Percentiles rank a stretch among this genome's conserved stretches.
These are phyloP conservation scores for Xylaria sp. DNA, from an alignment of 2,329 filamentous ascomycete species.

Conservation along the genomic window DNA sequence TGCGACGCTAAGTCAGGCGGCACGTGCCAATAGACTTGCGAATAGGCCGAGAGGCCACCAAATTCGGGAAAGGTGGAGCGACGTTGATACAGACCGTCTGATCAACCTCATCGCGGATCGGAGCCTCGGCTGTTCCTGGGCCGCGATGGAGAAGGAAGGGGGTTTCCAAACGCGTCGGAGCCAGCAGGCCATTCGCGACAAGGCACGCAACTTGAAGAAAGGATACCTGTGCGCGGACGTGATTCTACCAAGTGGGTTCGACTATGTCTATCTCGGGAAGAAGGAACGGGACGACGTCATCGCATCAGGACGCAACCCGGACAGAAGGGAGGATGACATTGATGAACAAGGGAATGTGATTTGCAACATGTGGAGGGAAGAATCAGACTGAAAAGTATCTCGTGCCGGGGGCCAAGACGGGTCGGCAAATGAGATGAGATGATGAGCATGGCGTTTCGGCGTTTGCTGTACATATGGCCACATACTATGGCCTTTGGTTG, in stretches of 20 bases:
- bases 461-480: constrained; percentile 6
- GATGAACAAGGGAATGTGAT: constrained; percentile 53
- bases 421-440: neutral
- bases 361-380: constrained; percentile 49
- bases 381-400: neutral
- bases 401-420: neutral
- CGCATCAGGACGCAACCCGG: constrained; percentile 60
- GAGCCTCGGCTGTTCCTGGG: constrained; percentile 54
- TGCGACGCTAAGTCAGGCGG: constrained; percentile 39
- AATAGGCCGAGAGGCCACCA: constrained; percentile 43
- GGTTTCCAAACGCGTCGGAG: constrained; percentile 59
- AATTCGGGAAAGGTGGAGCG: constrained; percentile 55
- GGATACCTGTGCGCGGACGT: constrained; percentile 60
- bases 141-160: constrained; percentile 51
- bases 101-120: constrained; percentile 55
- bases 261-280: constrained; percentile 60
- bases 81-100: constrained; percentile 56
- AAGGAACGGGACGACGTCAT: constrained; percentile 61
- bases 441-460: constrained; percentile 9
- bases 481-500: neutral
- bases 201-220: constrained; percentile 68
- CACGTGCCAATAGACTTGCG: constrained; percentile 36
- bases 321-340: constrained; percentile 60
- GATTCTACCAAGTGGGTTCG: constrained; percentile 60
- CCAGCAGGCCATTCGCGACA: constrained; percentile 68